These are phyloP conservation scores for Cyanophora paradoxa DNA, from an alignment of 78 protist species.

Conservation along the genomic window DNA sequence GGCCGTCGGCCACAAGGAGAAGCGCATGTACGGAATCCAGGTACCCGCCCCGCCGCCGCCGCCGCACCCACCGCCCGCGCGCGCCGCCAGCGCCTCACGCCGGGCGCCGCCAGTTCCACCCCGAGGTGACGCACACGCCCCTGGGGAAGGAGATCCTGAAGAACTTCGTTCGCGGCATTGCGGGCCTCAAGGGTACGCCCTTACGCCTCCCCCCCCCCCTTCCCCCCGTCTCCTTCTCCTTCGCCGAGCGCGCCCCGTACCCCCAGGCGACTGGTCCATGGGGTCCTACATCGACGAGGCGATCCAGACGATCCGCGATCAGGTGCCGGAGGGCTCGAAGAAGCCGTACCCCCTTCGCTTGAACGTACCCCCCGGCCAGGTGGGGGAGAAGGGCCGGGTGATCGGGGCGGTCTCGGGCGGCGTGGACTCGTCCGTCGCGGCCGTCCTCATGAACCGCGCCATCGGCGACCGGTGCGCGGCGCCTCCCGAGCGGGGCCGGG, in stretches of 20 bases:
- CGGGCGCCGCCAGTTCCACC: constrained; percentile 92
- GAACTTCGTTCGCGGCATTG: too few species aligned
- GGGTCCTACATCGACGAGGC: constrained; percentile 45
- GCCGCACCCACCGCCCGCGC: too few species aligned
- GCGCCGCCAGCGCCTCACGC: too few species aligned
- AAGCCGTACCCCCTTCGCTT: background rate
- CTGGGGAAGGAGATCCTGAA: constrained; percentile 68
- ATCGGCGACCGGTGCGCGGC: constrained; percentile 45
- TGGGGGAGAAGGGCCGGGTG: constrained; percentile 49
- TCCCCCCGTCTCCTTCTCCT: too few species aligned
- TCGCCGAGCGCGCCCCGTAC: constrained; percentile 23
- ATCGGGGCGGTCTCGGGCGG: constrained; percentile 81
- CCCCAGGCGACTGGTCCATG: constrained; percentile 47
- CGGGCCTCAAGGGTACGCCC: too few species aligned
- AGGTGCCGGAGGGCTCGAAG: constrained; percentile 7
- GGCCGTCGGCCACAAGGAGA: constrained; percentile 26
- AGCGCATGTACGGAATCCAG: constrained; percentile 6
- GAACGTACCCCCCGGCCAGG: background rate
- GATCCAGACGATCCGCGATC: constrained; percentile 40
- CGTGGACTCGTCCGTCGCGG: constrained; percentile 88
- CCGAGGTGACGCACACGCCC: constrained; percentile 81
- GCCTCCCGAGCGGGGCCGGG: too few species aligned
- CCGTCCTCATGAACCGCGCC: constrained; percentile 78
- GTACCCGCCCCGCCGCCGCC: constrained; percentile 1
- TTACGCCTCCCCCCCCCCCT: too few species aligned